Conservation (phyloP, 345 rosid species). For the Psidium friedrichsthalianum region DNA sequence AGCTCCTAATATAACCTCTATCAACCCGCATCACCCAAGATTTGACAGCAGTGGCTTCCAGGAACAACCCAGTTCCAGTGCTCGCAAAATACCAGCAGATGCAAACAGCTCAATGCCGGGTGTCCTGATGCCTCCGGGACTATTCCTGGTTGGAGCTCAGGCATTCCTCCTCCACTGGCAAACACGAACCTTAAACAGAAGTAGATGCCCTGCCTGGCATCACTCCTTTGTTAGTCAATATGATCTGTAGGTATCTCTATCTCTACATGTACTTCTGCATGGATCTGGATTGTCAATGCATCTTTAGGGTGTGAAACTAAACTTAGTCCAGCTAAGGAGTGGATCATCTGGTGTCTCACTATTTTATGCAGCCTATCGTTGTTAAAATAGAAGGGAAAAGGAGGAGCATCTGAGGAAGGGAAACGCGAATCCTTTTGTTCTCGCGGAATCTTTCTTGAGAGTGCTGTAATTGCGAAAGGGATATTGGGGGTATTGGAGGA, state of each 20-base stretch:
- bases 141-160: conserved; percentile 13
- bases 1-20: conserved; percentile 12
- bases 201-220: not conserved
- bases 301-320: not conserved
- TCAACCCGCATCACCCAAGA: conserved; percentile 19
- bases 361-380: not conserved
- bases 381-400: not conserved
- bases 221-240: not conserved
- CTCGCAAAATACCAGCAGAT: conserved; percentile 2
- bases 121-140: not conserved
- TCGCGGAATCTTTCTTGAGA: not conserved
- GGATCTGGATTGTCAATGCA: not conserved
- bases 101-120: conserved; percentile 2
- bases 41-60: conserved; percentile 13
- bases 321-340: not conserved
- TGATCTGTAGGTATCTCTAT: not conserved
- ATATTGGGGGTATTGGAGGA: not conserved
- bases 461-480: not conserved
- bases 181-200: not conserved
- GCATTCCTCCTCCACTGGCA: conserved; percentile 3
- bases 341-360: not conserved
- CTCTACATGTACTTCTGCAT: not conserved
- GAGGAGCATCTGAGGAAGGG: not conserved
- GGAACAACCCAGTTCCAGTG: conserved; percentile 8
- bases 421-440: not conserved